phyloP scores from a whole-genome alignment of 75 land plant species.

The Pinus albicaulis region DNA sequence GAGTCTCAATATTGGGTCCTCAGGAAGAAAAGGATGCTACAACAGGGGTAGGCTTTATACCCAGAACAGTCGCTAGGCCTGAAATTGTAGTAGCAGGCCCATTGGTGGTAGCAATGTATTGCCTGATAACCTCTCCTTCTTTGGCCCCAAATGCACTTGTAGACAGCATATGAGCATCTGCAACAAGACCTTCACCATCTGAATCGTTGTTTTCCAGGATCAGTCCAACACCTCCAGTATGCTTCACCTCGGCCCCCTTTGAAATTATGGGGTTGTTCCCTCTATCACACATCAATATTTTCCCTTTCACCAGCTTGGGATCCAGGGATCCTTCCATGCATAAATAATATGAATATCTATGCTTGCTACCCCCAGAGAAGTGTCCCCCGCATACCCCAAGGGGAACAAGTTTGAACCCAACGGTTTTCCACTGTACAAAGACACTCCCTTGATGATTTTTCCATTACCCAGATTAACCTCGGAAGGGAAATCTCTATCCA shows the following conservation, averaged over 20 bases:
- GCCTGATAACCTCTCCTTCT: conserved; percentile 46
- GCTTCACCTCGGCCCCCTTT: conserved; percentile 58
- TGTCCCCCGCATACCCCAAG: conserved; percentile 61
- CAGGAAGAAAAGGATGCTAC: conserved; percentile 88
- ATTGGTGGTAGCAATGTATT: conserved; percentile 42
- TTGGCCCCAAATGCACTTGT: conserved; percentile 63
- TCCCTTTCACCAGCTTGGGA: conserved; percentile 60
- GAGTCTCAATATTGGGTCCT: conserved; percentile 78
- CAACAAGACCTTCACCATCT: conserved; percentile 75
- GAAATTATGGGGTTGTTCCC: conserved; percentile 72
- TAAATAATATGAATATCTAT: conserved; percentile 45
- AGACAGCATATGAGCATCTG: conserved; percentile 66
- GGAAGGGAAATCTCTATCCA: conserved; percentile 92
- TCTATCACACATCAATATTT: conserved; percentile 74
- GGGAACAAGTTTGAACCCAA: conserved; percentile 32
- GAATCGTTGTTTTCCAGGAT: conserved; percentile 68
- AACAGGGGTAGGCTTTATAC: conserved; percentile 75
- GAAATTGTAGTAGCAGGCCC: conserved; percentile 49
- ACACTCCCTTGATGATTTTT: conserved; percentile 44
- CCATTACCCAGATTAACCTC: conserved; percentile 75
- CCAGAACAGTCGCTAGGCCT: conserved; percentile 55
- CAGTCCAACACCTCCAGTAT: conserved; percentile 83
- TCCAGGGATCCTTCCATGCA: conserved; percentile 90
- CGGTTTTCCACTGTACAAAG: conserved; percentile 50
- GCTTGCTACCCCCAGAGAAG: conserved; percentile 27